These are phyloP conservation scores for Chlorella sorokiniana DNA, from an alignment of 139 green algal species.

Conservation along the genomic window DNA sequence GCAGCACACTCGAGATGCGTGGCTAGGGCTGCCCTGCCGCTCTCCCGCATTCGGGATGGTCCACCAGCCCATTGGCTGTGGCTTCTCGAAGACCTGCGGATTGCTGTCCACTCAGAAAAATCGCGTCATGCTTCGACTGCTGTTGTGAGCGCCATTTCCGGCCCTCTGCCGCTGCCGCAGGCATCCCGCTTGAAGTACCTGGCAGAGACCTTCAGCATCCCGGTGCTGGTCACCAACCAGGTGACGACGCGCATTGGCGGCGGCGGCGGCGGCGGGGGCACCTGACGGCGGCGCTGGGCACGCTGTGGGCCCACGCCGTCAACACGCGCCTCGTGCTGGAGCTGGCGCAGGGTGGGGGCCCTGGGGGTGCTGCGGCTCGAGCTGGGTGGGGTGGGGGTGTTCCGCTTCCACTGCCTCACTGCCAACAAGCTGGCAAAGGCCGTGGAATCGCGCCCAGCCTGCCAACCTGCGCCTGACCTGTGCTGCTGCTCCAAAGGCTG, in stretches of 20 bases:
- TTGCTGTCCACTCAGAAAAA: too few species aligned
- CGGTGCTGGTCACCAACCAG: conserved; percentile 83
- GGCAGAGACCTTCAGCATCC: conserved; percentile 76
- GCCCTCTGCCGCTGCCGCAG: neutral
- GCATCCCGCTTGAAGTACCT: conserved; percentile 75
- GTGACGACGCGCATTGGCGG: conserved; percentile 55
- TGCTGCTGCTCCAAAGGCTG: too few species aligned
- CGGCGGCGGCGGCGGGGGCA: conserved; percentile 23
- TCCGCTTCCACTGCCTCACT: too few species aligned
- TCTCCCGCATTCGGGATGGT: too few species aligned
- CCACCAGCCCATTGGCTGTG: too few species aligned
- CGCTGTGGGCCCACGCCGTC: conserved; percentile 91
- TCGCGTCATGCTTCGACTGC: neutral
- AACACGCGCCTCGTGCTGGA: conserved; percentile 89
- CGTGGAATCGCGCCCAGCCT: too few species aligned
- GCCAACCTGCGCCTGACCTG: too few species aligned
- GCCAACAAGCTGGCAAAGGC: too few species aligned
- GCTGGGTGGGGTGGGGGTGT: neutral
- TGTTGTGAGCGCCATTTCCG: neutral
- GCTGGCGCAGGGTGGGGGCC: conserved; percentile 38
- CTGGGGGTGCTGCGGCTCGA: neutral
- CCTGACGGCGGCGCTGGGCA: conserved; percentile 85
- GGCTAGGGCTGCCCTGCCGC: too few species aligned
- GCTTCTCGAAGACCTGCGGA: too few species aligned
- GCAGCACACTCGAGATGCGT: too few species aligned